Percentiles rank a stretch among this genome's conserved stretches.
Evolutionary conservation across 129 eudicot genomes (phyloP).

Genomic region (Arctium lappa): DNA sequence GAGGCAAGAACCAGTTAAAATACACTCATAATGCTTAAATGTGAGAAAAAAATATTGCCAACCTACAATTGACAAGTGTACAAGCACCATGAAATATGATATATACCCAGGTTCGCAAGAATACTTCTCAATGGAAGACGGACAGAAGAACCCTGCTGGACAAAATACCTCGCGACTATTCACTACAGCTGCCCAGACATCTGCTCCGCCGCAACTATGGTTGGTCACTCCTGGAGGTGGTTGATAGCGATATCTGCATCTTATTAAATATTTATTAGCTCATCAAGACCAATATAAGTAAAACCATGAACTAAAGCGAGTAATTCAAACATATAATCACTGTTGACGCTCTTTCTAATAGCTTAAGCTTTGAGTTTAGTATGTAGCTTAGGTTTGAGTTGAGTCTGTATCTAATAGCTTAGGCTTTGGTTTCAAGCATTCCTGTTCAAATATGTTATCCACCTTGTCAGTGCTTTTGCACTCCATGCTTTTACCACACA

Average conservation of each 20-base stretch:
- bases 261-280: background rate
- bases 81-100: conserved; percentile 32
- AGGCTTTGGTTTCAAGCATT: background rate
- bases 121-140: conserved; percentile 49
- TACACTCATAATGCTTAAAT: conserved; percentile 4
- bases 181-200: conserved; percentile 71
- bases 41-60: background rate
- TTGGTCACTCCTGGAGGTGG: conserved; percentile 67
- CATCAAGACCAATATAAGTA: background rate
- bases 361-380: background rate
- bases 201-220: conserved; percentile 93
- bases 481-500: background rate
- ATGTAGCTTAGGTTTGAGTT: background rate
- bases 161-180: conserved; percentile 69
- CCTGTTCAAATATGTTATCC: background rate
- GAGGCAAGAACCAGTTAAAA: background rate
- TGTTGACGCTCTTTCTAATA: background rate
- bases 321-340: background rate
- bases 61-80: conserved; percentile 14
- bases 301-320: background rate
- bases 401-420: background rate
- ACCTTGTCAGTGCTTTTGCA: background rate
- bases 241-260: conserved; percentile 69
- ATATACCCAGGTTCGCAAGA: conserved; percentile 72
- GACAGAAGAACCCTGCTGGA: conserved; percentile 89